A percentile compares a stretch with the other conserved stretches of the same genome.
Conservation (phyloP, 805 yeast species). For the Schwanniomyces yamadae region DNA sequence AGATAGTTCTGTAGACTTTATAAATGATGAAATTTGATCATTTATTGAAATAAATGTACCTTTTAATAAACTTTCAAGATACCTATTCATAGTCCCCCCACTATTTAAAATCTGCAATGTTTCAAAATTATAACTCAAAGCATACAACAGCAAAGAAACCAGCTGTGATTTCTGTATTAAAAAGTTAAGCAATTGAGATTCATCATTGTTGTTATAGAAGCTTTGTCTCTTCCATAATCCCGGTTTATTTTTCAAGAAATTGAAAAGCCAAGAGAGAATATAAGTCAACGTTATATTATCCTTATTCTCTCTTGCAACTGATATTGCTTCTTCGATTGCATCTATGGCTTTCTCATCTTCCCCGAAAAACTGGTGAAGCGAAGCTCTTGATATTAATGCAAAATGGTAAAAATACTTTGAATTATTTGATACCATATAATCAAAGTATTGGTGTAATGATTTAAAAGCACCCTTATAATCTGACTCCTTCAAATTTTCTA, state of each 20-base stretch:
- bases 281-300: constrained; percentile 72
- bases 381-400: constrained; percentile 70
- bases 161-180: constrained; percentile 53
- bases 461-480: constrained; percentile 60
- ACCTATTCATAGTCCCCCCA: constrained; percentile 45
- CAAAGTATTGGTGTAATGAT: constrained; percentile 61
- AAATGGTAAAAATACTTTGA: constrained; percentile 70
- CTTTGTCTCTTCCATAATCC: constrained; percentile 45
- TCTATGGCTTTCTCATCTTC: constrained; percentile 67
- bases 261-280: constrained; percentile 70
- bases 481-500: constrained; percentile 55
- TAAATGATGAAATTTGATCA: constrained; percentile 42
- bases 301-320: constrained; percentile 82
- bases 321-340: constrained; percentile 82
- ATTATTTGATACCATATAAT: constrained; percentile 69
- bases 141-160: constrained; percentile 47
- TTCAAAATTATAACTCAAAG: constrained; percentile 68
- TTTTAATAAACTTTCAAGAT: constrained; percentile 57
- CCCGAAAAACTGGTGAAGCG: constrained; percentile 67
- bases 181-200: constrained; percentile 66
- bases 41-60: constrained; percentile 56
- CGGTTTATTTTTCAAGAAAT: constrained; percentile 70
- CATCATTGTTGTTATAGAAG: constrained; percentile 47
- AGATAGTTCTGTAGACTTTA: constrained; percentile 45
- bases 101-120: constrained; percentile 53